phyloP scores from a whole-genome alignment of 169 alveolate species.

The Cryptosporidium ryanae region DNA sequence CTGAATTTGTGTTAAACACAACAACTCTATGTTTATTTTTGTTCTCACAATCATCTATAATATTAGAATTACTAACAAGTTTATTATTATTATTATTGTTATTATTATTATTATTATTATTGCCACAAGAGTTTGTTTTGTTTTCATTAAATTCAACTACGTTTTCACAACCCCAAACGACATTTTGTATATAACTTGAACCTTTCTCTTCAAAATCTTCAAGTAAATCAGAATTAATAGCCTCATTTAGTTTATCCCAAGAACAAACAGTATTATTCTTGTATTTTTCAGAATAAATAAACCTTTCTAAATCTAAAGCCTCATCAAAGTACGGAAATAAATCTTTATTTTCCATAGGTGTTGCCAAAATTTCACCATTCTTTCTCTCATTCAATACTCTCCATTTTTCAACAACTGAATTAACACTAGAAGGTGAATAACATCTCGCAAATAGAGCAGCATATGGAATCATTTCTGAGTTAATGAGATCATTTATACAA shows the following conservation, averaged over 20 bases:
- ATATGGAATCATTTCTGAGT: slow-evolving; percentile 83
- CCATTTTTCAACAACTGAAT: slow-evolving; percentile 82
- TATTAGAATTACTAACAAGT: no score
- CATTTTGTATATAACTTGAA: slow-evolving; percentile 21
- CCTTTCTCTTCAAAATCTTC: slow-evolving; percentile 25
- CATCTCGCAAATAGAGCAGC: slow-evolving; percentile 90
- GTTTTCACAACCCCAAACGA: slow-evolving; percentile 48
- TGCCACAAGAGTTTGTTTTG: no score
- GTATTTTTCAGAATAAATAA: neutral
- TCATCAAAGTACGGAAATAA: slow-evolving; percentile 23
- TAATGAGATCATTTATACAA: slow-evolving; percentile 82
- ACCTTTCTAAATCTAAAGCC: slow-evolving; percentile 11
- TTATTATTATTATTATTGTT: no score
- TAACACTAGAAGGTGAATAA: slow-evolving; percentile 84
- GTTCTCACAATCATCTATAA: no score
- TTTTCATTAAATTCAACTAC: neutral
- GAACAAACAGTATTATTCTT: slow-evolving; percentile 10
- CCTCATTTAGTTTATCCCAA: slow-evolving; percentile 34
- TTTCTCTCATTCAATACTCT: slow-evolving; percentile 42
- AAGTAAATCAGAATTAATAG: slow-evolving; percentile 34
- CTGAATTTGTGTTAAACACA: no score
- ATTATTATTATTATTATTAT: no score
- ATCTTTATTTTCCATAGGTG: slow-evolving; percentile 19
- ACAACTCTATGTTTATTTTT: no score
- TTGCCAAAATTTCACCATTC: slow-evolving; percentile 18